Conservation (phyloP, 2,329 filamentous ascomycete genomes). For the Chalaropsis ovoidea region DNA sequence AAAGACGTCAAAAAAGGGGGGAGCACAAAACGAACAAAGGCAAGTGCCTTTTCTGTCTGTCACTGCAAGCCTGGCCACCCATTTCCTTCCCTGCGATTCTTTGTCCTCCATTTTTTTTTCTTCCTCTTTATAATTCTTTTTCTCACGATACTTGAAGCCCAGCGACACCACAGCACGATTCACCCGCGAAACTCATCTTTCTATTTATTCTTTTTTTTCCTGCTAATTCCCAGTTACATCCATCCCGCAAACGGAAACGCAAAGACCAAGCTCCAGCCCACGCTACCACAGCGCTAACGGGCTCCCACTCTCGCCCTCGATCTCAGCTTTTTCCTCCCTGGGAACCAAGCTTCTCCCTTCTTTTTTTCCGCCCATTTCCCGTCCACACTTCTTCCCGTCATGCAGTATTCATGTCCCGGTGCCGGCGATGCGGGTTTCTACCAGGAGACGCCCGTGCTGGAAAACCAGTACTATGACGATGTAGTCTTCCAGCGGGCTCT, state of each 20-base stretch:
- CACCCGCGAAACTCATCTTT: not conserved
- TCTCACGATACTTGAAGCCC: not conserved
- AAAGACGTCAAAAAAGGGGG: not conserved
- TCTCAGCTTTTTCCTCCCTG: not conserved
- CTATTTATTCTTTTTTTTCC: not conserved
- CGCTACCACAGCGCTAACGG: not conserved
- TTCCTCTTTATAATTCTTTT: not conserved
- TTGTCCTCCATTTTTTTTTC: not conserved
- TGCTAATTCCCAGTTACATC: slow-evolving; percentile 2
- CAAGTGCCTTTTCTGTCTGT: not conserved
- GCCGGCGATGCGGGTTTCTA: slow-evolving; percentile 46
- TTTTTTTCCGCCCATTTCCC: not conserved
- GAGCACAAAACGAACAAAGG: slow-evolving; percentile 2
- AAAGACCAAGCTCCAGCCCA: not conserved
- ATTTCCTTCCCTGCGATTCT: not conserved
- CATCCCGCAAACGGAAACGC: not conserved
- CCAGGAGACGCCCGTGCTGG: slow-evolving; percentile 42
- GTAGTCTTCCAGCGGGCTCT: slow-evolving; percentile 43
- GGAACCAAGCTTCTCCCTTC: not conserved
- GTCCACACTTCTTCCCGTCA: not conserved
- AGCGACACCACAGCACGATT: not conserved
- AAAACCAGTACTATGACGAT: slow-evolving; percentile 50
- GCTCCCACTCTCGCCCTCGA: not conserved
- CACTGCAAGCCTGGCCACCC: not conserved
- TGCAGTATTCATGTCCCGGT: not conserved